Evolutionary conservation across 106 monocot species (phyloP).

Genomic region (Vanilla planifolia): DNA sequence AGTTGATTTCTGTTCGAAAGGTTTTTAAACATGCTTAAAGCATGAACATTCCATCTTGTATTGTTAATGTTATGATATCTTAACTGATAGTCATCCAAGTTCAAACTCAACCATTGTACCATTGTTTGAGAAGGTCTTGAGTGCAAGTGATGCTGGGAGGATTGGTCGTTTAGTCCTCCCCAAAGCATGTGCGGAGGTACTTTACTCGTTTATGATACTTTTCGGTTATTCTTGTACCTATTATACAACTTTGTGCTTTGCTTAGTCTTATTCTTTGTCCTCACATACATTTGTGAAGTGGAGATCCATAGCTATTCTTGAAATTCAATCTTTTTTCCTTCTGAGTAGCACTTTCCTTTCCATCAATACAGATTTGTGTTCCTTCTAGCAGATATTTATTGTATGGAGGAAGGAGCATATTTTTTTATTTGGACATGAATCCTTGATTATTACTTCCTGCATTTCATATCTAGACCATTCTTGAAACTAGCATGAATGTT

Average conservation of each 20-base stretch:
- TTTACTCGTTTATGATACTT: background rate
- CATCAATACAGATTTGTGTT: background rate
- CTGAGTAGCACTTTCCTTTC: background rate
- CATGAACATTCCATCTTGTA: background rate
- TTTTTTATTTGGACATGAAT: too few species aligned
- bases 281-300: background rate
- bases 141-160: constrained; percentile 97
- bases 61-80: constrained; percentile 25
- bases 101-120: constrained; percentile 96
- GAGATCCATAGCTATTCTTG: too few species aligned
- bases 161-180: constrained; percentile 98
- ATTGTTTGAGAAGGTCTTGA: constrained; percentile 95
- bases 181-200: constrained; percentile 98
- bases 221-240: too few species aligned
- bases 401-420: too few species aligned
- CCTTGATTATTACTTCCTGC: too few species aligned
- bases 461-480: too few species aligned
- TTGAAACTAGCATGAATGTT: too few species aligned
- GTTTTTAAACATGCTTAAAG: background rate
- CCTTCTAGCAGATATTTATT: too few species aligned
- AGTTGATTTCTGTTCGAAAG: background rate
- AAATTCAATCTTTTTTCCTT: too few species aligned
- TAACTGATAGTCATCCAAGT: constrained; percentile 40
- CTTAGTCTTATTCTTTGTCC: too few species aligned
- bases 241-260: too few species aligned